Base-by-base conservation (phyloP, 306 rosid species). In the Castanospermum australe region DNA sequence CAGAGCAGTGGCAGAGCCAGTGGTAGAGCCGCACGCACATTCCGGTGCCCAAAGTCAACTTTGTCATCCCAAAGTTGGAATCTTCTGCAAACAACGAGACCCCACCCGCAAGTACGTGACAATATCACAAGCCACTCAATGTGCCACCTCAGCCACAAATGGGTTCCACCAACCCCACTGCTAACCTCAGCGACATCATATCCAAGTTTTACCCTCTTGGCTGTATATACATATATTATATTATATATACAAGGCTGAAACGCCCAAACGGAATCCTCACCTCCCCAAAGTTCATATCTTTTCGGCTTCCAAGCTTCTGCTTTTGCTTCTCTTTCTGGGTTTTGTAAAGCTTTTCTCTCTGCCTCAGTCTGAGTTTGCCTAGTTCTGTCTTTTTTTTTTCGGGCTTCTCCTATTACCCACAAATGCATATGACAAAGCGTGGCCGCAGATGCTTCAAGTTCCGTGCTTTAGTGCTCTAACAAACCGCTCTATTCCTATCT, bases 361-460 rank as follows among this genome's bases (percentile, higher is more conserved):
- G 9, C 48, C 22, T 18, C 10, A 4, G 35, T 50, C 60, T 70
- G 35, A 36, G 1, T 54, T 39, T 39, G n/a, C 4, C 70, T 47
- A 30, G 50, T 56, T 55, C 35, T 69, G 24, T 17, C 25, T 62
- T 1, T 45, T 62, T 1, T 30, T 12, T 1, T 70, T 4, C 42
- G 9, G 0, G 17, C n/a, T 36, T 78, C 76, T 48, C 55, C 25
- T 72, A 22, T 61, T 36, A 35, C 30, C 45, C 79, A 24, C 85
- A 78, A 85, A 90, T 87, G 85, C 35, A 18, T 76, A 55, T 73
- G 17, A n/a, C 81, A 36, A 87, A 39, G 44, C 65, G 56, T 59
- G 71, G 90, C 79, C 87, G 74, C 44, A 66, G 89, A 89, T 86
- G 73, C 87, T 89, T 89, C 90, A 86, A 89, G 85, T 91, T 89